Base-by-base conservation (phyloP, 257 asterid species). In the Handroanthus guayacan region DNA sequence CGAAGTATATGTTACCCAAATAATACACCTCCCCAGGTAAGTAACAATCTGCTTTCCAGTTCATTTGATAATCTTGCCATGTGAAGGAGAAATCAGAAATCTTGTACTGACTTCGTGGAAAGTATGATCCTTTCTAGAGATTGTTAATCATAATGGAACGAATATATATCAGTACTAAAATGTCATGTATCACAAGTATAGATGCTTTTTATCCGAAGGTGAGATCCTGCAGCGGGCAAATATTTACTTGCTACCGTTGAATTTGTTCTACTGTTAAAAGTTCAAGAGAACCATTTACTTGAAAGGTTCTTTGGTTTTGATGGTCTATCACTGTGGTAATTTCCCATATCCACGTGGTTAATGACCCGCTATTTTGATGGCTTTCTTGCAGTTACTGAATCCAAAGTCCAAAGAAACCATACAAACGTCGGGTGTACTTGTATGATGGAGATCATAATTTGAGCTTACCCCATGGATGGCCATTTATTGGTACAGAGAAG, bases 401-500 rank as follows among this genome's bases (percentile, higher is more conserved):
- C 34, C 55, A 1, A 50, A 54, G 45, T 38, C 58, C 13, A 20
- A 51, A 48, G 75, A 38, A 60, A 70, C 18, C n/a, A 14, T 51
- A 4, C 11, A 63, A 63, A 60, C 50, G 13, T 48, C 12, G 8
- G 47, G 39, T 47, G 17, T 16, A 41, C 56, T 18, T 25, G 47
- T n/a, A 12, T 4, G 9, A 68, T 17, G 62, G 37, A 38, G 44
- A 62, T 39, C 77, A 39, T 62, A 45, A 67, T 52, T 64, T 20
- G 72, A 77, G 67, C 76, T 69, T 50, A 36, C 62, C 71, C 51
- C 12, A 6, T 45, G 41, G 16, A 50, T 62, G 74, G 68, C 63
- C 74, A 75, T 62, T 75, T 55, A 43, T 38, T 18, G 66, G 83
- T 17, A 63, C 77, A 56, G 48, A 70, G 25, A 55, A 20, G 66